Percentiles rank a stretch among this genome's conserved stretches.
phyloP scores from a whole-genome alignment of 2,329 filamentous ascomycete species.

The Claviceps capensis region DNA sequence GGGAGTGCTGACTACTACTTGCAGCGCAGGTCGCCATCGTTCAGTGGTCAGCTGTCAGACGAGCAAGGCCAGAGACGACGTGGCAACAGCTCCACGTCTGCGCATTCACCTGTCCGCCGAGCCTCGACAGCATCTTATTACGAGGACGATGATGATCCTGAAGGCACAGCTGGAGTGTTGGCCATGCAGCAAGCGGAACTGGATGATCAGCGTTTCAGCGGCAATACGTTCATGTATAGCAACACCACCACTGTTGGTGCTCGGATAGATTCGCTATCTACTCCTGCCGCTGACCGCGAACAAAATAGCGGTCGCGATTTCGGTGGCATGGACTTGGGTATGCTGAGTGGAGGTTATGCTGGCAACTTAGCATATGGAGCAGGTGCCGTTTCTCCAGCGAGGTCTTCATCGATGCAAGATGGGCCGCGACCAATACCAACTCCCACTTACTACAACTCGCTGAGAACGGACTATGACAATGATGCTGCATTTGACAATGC shows the following conservation, averaged over 20 bases:
- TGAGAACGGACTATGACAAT: constrained; percentile 15
- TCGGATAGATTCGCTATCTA: constrained; percentile 18
- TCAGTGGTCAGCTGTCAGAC: constrained; percentile 33
- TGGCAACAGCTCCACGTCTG: constrained; percentile 34
- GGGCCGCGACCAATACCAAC: constrained; percentile 35
- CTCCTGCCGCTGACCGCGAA: constrained; percentile 34
- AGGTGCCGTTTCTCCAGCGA: constrained; percentile 28
- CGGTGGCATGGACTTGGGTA: constrained; percentile 55
- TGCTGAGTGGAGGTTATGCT: constrained; percentile 59
- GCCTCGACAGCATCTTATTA: constrained; percentile 1
- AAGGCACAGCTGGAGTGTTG: constrained; percentile 70
- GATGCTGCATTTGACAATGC: constrained; percentile 40
- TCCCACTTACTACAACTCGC: constrained; percentile 21
- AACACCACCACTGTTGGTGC: not conserved
- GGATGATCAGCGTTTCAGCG: constrained; percentile 44
- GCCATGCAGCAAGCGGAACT: constrained; percentile 77
- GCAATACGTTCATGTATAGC: constrained; percentile 17
- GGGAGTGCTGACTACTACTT: constrained; percentile 18
- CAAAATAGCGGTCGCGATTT: constrained; percentile 59
- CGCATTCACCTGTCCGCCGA: constrained; percentile 22
- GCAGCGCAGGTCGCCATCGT: constrained; percentile 26
- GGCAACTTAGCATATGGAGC: constrained; percentile 37
- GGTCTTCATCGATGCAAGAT: constrained; percentile 26
- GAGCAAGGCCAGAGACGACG: constrained; percentile 33
- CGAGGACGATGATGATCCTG: constrained; percentile 60